These are phyloP conservation scores for Nemania sp. DNA, from an alignment of 2,329 filamentous ascomycete genomes.

Conservation along the genomic window DNA sequence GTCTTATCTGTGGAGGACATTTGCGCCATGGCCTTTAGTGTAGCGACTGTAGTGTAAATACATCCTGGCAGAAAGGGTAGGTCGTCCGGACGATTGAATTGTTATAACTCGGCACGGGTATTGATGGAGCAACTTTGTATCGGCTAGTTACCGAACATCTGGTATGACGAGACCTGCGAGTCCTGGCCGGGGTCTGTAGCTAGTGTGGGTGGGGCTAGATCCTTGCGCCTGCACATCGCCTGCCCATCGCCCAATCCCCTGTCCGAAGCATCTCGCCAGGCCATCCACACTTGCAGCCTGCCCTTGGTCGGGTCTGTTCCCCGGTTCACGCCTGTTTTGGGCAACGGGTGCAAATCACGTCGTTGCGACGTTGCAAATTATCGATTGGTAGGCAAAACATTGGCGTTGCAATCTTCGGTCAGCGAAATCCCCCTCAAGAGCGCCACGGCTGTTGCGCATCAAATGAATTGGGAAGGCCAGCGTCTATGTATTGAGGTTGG, in stretches of 20 bases:
- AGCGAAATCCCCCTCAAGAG: not conserved
- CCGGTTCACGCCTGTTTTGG: not conserved
- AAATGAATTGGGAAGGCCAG: not conserved
- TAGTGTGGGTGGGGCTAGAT: not conserved
- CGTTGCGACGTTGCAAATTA: not conserved
- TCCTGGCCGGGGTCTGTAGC: not conserved
- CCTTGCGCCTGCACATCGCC: not conserved
- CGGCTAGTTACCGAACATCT: not conserved
- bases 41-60: too few relatives aligned
- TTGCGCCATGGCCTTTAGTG: not conserved
- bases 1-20: not conserved
- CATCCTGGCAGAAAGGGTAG: not conserved
- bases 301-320: too few relatives aligned
- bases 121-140: not conserved
- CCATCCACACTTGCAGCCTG: too few relatives aligned
- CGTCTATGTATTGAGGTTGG: too few relatives aligned
- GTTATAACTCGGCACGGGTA: conserved; percentile 1
- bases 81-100: not conserved
- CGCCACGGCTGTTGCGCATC: not conserved
- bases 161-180: conserved; percentile 1
- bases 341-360: not conserved
- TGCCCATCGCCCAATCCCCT: not conserved
- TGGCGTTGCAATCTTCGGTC: not conserved
- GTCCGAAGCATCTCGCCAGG: too few relatives aligned
- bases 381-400: not conserved